A percentile compares a stretch with the other conserved stretches of the same genome.
Evolutionary conservation across 2,329 filamentous ascomycete species (phyloP).

Genomic region (Dactylella cylindrospora): DNA sequence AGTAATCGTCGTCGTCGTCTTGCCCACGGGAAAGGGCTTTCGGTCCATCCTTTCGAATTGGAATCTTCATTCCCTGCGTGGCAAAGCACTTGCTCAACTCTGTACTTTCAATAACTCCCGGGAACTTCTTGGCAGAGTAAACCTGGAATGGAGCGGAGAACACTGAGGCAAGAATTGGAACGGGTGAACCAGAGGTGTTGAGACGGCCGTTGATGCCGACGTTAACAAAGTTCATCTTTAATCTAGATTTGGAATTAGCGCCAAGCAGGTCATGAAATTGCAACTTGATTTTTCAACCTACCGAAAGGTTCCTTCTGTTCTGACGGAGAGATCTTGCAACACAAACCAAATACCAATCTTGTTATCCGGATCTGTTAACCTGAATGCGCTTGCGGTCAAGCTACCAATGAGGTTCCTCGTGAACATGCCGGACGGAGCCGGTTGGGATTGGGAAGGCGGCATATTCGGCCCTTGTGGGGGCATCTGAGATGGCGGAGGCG

Average conservation of each 20-base stretch:
- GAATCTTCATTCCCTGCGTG: constrained; percentile 91
- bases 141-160: constrained; percentile 92
- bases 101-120: constrained; percentile 93
- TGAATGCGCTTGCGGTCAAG: constrained; percentile 82
- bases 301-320: constrained; percentile 89
- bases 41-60: constrained; percentile 80
- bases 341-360: constrained; percentile 96
- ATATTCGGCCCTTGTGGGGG: constrained; percentile 43
- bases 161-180: constrained; percentile 77
- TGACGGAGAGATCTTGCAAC: constrained; percentile 88
- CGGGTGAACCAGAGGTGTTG: constrained; percentile 66
- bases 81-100: constrained; percentile 89
- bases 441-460: constrained; percentile 48
- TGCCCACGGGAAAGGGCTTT: constrained; percentile 41
- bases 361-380: constrained; percentile 73
- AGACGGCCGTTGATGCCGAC: constrained; percentile 65
- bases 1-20: constrained; percentile 41
- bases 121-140: constrained; percentile 96
- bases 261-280: not conserved
- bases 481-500: constrained; percentile 40
- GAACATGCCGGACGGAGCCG: constrained; percentile 75
- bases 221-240: constrained; percentile 79
- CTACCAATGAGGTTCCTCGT: constrained; percentile 93
- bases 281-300: constrained; percentile 54
- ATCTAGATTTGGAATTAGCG: constrained; percentile 52